Evolutionary conservation across 345 rosid genomes (phyloP), one percentile per base, ranked within the genome.

Genomic region (Eucalyptus polybractea): DNA sequence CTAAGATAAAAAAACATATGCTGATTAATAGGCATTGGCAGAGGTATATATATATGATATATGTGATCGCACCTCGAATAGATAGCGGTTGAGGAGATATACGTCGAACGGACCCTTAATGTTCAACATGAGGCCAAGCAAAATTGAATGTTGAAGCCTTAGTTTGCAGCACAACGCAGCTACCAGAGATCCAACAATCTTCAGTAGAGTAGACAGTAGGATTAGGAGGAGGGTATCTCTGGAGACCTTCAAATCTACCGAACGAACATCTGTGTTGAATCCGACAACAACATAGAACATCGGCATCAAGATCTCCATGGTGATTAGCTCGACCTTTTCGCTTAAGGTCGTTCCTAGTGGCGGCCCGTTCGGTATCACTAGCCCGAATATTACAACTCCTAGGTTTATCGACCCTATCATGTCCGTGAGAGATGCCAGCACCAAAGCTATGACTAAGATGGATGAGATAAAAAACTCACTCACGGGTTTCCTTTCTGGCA

Each of bases 361-460:
- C 2, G 91, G 93, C 31, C 94, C 95, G 3, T 88, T 67, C 0
- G 93, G 94, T n/a, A 93, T 47, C 10, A 89, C 45, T 5, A 92
- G 15, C 3, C 95, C 93, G 21, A 90, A 44, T 2, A 90, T 9
- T 2, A 92, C 9, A 50, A 86, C 87, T 16, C 94, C 94, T 0
- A 69, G 42, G 7, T 87, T 40, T 40, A 80, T 10, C 4, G 54
- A 2, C 33, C 93, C 92, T 3, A 88, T 6, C 9, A 51, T 13
- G 40, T 93, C 94, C 22, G 72, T 44, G 1, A 88, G 1, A n/a
- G 58, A 3, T 14, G 88, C 90, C 88, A 87, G 81, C 10, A 87
- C 5, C 19, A 92, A 56, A 6, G 91, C 83, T 25, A 29, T 58
- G 4, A 91, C 3, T 10, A 91, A n/a, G n/a, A 90, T 42, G 24